Evolutionary conservation across 2,329 filamentous ascomycete genomes (phyloP), one percentile per base, ranked within the genome.

Genomic region (Cadophora malorum): DNA sequence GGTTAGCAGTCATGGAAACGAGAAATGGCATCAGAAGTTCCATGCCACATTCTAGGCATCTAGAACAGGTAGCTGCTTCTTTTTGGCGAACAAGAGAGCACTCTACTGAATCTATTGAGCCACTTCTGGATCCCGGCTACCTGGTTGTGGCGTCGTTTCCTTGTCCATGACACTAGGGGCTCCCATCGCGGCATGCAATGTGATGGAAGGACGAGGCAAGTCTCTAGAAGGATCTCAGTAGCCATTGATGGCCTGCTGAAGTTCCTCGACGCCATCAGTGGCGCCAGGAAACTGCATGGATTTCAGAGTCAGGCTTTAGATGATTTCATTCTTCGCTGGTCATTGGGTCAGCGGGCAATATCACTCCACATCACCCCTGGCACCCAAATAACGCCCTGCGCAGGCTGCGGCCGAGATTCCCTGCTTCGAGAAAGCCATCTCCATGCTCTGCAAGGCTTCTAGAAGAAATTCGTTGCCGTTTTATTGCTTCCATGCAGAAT

Each of bases 381-480:
- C 38, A 41, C 1, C 31, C 55, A 8, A 12, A 41, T 23, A 23
- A 58, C 19, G 31, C 55, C 55, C 19, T 16, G 19, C 19, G 19
- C 55, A 38, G 55, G 55, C 33, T 38, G 33, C 19, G 55, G 31
- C 33, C 55, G 31, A 23, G 33, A n/a, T 31, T 38, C 55, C 55
- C 55, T 58, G 33, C 55, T 58, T 33, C 10, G 6, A 21, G 19
- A 38, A 9, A 58, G 55, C 55, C 55, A 38, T 33, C n/a, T 19
- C 19, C 23, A 58, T 38, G 4, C 55, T 33, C 41, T 25, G 47
- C 38, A 53, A 31, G n/a, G 55, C 55, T 65, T 65, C 64, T 65
- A 52, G 64, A 65, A 65, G 64, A 21, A 21, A 65, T 52, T 65
- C 9, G 19, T 47, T 38, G 49, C 38, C 38, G 10, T 38, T 38